Evolutionary conservation across 441 rosid species (phyloP).

Genomic region (Geranium incanum): DNA sequence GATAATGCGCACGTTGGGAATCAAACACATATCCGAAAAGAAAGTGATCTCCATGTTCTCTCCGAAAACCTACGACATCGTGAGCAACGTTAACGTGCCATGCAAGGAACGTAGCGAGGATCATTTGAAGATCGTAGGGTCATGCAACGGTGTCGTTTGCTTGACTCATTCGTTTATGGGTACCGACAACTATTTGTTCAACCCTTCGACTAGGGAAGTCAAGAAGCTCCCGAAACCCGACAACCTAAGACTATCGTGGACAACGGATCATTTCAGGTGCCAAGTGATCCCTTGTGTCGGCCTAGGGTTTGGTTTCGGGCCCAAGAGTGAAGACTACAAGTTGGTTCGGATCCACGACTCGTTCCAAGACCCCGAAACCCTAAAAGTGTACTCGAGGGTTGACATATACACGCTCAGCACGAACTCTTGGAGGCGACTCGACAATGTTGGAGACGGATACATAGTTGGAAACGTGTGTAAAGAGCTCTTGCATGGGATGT

Average conservation of each 20-base stretch:
- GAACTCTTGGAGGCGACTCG: neutral
- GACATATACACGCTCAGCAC: neutral
- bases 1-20: neutral
- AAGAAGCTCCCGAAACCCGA: slow-evolving; percentile 1
- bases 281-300: neutral
- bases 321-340: neutral
- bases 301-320: neutral
- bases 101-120: neutral
- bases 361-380: neutral
- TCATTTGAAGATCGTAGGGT: neutral
- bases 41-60: neutral
- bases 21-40: neutral
- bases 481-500: too few relatives aligned
- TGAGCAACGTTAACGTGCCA: neutral
- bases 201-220: neutral
- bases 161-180: neutral
- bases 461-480: too few relatives aligned
- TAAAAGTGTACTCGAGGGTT: neutral
- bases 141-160: neutral
- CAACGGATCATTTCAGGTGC: too few relatives aligned
- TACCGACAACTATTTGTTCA: neutral
- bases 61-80: neutral
- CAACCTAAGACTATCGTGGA: too few relatives aligned
- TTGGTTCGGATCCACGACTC: neutral
- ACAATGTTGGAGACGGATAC: neutral